Evolutionary conservation across 1,284 basidiomycete species (phyloP), one percentile per base, ranked within the genome.

Genomic region (Puccinia novopanici): DNA sequence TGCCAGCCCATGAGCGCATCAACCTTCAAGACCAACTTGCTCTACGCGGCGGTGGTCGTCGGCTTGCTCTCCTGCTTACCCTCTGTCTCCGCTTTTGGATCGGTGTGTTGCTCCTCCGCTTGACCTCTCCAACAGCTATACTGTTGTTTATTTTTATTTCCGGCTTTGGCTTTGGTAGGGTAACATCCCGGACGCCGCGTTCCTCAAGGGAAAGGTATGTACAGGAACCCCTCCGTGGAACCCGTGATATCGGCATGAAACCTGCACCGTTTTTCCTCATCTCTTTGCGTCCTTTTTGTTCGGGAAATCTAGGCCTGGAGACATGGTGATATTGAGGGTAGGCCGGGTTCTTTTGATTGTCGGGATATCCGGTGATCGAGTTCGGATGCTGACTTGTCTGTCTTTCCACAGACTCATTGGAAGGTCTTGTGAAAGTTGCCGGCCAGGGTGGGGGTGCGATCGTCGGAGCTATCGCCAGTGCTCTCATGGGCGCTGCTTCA

Each of bases 291-390:
- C 52, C n/a, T 19, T 50, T 40, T 40, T 67, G 3, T 17, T 42
- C 37, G 57, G 52, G 17, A n/a, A 30, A 72, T 45, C 37, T 27
- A 77, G 75, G 75, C 75, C 52, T 78, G 75, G 75, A 65, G 75
- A 68, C 75, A 78, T 70, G 75, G 75, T 22, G 75, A 78, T 54
- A 78, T 78, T 45, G 65, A 78, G 40, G 75, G 75, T 78, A 42
- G n/a, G 40, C 34, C 34, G 34, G 34, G 34, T 4, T 1, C 34
- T 34, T 34, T 34, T 34, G 1, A 34, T 34, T 34, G 34, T 34
- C 34, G 34, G 34, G 4, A 34, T 2, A 34, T 34, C 34, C 34
- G 34, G 34, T 34, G 67, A 48, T 70, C 45, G 22, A 50, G 27
- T 12, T 34, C 22, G 19, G 37, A n/a, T 34, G 22, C 48, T 42